phyloP scores from a whole-genome alignment of 805 yeast genomes.

The Metschnikowia corniflorae region DNA sequence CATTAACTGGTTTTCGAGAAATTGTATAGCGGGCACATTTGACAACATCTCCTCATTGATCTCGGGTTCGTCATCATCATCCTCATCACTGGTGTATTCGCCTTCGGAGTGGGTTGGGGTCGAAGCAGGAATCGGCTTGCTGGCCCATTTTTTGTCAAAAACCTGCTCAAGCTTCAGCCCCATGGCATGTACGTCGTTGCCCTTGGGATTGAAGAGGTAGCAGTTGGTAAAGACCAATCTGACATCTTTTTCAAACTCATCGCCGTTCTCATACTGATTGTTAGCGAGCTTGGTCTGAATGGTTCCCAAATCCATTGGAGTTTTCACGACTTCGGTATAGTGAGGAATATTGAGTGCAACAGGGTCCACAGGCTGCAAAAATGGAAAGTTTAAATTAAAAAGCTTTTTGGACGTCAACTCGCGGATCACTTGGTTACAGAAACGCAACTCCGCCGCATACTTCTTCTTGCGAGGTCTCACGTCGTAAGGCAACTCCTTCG shows the following conservation, averaged over 20 bases:
- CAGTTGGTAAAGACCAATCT: slow-evolving; percentile 84
- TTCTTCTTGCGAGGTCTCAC: slow-evolving; percentile 89
- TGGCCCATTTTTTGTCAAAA: slow-evolving; percentile 85
- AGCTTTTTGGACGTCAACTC: slow-evolving; percentile 83
- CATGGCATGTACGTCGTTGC: slow-evolving; percentile 94
- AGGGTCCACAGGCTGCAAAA: slow-evolving; percentile 91
- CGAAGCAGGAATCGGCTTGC: slow-evolving; percentile 60
- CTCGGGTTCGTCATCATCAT: slow-evolving; percentile 60
- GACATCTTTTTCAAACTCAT: slow-evolving; percentile 80
- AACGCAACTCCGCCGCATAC: slow-evolving; percentile 82
- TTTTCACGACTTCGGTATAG: slow-evolving; percentile 78
- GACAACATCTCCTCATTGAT: slow-evolving; percentile 48
- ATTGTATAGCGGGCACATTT: slow-evolving; percentile 85
- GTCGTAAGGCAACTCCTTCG: slow-evolving; percentile 90
- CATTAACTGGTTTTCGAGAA: slow-evolving; percentile 79
- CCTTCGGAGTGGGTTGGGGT: slow-evolving; percentile 54
- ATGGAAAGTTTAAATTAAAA: slow-evolving; percentile 83
- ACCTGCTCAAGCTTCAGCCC: slow-evolving; percentile 87
- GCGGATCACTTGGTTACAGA: slow-evolving; percentile 75
- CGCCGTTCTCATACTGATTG: slow-evolving; percentile 85
- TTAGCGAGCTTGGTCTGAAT: slow-evolving; percentile 75
- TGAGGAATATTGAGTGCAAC: slow-evolving; percentile 91
- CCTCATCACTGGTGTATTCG: slow-evolving; percentile 38
- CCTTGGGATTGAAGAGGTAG: slow-evolving; percentile 90
- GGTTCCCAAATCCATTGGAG: slow-evolving; percentile 94